Percentiles rank a stretch among this genome's conserved stretches.
These are phyloP conservation scores for Stagonosporopsis vannaccii DNA, from an alignment of 2,329 filamentous ascomycete genomes.

Conservation along the genomic window DNA sequence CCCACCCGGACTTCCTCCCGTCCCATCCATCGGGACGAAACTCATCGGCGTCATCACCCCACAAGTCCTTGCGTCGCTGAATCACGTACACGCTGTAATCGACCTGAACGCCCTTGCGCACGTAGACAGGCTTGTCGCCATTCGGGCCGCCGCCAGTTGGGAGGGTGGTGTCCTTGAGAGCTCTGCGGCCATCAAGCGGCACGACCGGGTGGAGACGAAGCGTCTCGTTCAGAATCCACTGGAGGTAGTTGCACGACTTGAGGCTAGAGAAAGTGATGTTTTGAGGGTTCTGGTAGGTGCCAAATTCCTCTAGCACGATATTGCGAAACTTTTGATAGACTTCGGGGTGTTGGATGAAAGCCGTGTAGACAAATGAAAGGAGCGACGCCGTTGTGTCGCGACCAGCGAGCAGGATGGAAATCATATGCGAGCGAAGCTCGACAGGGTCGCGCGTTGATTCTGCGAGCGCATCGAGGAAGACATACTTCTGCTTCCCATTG, in stretches of 20 bases:
- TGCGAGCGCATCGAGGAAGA: conserved; percentile 83
- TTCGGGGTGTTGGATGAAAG: conserved; percentile 48
- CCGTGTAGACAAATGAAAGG: conserved; percentile 73
- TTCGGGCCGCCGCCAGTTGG: conserved; percentile 47
- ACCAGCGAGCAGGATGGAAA: conserved; percentile 82
- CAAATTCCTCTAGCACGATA: conserved; percentile 50
- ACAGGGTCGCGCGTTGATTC: conserved; percentile 71
- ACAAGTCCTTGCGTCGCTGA: conserved; percentile 47
- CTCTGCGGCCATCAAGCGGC: conserved; percentile 40
- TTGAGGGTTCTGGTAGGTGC: conserved; percentile 48
- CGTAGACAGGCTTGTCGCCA: conserved; percentile 42
- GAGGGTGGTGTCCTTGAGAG: conserved; percentile 43
- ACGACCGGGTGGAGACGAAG: conserved; percentile 47
- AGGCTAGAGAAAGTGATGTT: conserved; percentile 52
- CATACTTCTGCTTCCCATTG: conserved; percentile 60
- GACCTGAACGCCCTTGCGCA: conserved; percentile 39
- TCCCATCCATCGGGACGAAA: conserved; percentile 48
- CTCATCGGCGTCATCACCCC: conserved; percentile 46
- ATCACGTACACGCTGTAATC: conserved; percentile 44
- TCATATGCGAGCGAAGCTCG: conserved; percentile 81
- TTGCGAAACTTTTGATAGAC: conserved; percentile 46
- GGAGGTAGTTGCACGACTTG: conserved; percentile 43
- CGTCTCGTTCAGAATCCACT: conserved; percentile 44
- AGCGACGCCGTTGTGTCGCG: conserved; percentile 85
- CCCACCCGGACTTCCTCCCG: conserved; percentile 42